These are phyloP conservation scores for Farysia itapuensis DNA, from an alignment of 1,284 basidiomycete species.

Conservation along the genomic window DNA sequence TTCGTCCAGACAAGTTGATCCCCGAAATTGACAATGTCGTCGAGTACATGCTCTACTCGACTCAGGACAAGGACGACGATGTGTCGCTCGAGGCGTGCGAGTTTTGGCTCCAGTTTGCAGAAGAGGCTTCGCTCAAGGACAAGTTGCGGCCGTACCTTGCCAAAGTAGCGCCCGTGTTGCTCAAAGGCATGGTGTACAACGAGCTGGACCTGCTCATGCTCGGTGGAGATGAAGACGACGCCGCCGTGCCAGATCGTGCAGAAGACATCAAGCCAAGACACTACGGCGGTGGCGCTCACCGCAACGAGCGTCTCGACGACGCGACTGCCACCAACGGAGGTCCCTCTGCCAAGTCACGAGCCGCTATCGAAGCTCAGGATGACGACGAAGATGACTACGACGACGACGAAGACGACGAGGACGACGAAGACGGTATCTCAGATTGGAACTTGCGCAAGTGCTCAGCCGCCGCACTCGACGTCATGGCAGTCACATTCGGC, in stretches of 20 bases:
- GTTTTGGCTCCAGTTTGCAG: constrained; percentile 99
- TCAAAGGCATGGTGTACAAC: constrained; percentile 96
- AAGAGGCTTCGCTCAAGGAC: constrained; percentile 81
- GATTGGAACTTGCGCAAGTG: constrained; percentile 99
- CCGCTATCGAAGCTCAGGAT: constrained; percentile 63
- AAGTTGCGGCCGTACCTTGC: constrained; percentile 82
- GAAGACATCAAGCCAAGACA: constrained; percentile 92
- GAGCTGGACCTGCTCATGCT: constrained; percentile 95
- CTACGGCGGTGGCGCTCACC: constrained; percentile 76
- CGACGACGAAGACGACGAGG: constrained; percentile 84
- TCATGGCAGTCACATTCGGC: constrained; percentile 89
- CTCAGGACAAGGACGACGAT: constrained; percentile 80
- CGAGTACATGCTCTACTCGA: constrained; percentile 98
- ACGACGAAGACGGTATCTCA: constrained; percentile 93
- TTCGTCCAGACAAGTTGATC: constrained; percentile 91
- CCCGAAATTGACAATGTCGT: constrained; percentile 94
- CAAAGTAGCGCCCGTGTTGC: constrained; percentile 85
- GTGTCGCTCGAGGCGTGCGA: constrained; percentile 80
- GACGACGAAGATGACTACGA: constrained; percentile 76
- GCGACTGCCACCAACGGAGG: constrained; percentile 48
- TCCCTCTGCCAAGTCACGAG: constrained; percentile 46
- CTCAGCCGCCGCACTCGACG: constrained; percentile 94
- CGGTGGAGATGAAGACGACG: constrained; percentile 81
- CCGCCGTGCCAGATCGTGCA: constrained; percentile 75
- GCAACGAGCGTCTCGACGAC: constrained; percentile 55